These are phyloP conservation scores for Aspergillus haitiensis DNA, from an alignment of 495 filamentous ascomycete genomes.

Conservation along the genomic window DNA sequence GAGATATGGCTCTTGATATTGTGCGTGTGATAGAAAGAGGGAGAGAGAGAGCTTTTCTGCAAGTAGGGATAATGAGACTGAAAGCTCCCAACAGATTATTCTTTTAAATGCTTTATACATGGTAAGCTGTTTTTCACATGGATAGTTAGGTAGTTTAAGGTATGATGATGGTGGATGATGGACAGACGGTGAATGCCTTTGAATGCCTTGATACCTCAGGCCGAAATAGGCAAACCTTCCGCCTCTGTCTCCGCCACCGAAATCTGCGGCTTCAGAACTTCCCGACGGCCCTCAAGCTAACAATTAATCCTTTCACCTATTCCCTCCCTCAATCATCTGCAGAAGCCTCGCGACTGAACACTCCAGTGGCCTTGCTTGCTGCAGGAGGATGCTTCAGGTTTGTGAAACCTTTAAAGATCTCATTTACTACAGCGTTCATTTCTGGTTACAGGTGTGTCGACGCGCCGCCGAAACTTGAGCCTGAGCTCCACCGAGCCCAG, in stretches of 20 bases:
- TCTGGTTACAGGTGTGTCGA: constrained; percentile 31
- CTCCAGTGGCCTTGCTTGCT: constrained; percentile 33
- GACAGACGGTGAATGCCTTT: not conserved
- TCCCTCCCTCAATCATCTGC: constrained; percentile 18
- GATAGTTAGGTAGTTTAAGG: not conserved
- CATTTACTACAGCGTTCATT: constrained; percentile 30
- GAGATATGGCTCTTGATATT: no score
- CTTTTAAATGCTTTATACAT: not conserved
- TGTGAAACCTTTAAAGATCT: constrained; percentile 36
- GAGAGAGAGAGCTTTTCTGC: no score
- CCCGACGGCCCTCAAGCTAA: constrained; percentile 21
- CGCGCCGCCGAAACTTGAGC: constrained; percentile 35
- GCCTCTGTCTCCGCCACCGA: constrained; percentile 46
- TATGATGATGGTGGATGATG: constrained; percentile 2
- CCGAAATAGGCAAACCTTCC: constrained; percentile 34
- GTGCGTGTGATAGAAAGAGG: no score
- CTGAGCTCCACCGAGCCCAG: constrained; percentile 38
- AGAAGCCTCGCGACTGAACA: constrained; percentile 35
- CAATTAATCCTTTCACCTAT: constrained; percentile 21
- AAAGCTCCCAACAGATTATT: no score
- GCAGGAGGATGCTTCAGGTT: constrained; percentile 46
- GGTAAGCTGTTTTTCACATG: not conserved
- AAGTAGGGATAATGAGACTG: no score
- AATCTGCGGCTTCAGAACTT: constrained; percentile 40
- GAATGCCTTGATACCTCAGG: constrained; percentile 20